Evolutionary conservation across 2,329 filamentous ascomycete genomes (phyloP), one percentile per base, ranked within the genome.

Genomic region (Lachnellula arida): DNA sequence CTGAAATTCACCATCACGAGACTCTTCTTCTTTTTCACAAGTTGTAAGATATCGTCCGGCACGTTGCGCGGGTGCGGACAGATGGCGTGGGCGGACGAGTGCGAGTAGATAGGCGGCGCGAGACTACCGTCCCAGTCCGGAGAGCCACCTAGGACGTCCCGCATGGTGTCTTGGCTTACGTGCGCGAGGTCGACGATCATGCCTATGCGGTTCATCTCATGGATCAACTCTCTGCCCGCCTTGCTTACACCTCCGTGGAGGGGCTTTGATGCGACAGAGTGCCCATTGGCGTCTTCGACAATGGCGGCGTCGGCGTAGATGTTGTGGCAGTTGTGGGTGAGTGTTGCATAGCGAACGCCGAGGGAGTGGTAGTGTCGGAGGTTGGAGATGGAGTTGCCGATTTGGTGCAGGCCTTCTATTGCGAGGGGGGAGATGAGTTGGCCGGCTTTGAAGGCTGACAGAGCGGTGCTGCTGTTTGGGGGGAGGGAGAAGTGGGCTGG

Each of bases 251-350:
- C 93, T 51, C 80, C 75, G 82, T 86, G 89, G 54, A 80, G 75
- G 0, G 87, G 82, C 51, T 80, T 75, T 72, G 63, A 25, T 74
- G 68, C 65, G 56, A 14, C 53, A 53, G 8, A 63, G 46, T 2
- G 15, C 1, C 60, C 62, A 15, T 52, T 53, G 1, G 81, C 79
- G 32, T 74, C 70, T 59, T 87, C 77, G 63, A 78, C 76, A 5
- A 94, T 72, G 2, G 92, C 92, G 4, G 91, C 88, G 70, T 97
- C 93, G 49, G 91, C 91, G 71, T 88, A 97, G 49, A 78, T 81
- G 73, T 96, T 97, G 72, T 95, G 89, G 73, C 92, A 97, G 71
- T 96, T 96, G 76, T 96, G 93, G 2, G 90, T 96, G 15, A 97
- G 76, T 0, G 92, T 97, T 17, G 87, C 86, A 67, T 97, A 97